phyloP scores from a whole-genome alignment of 176 grass and related monocot species.

The Coix lacrymajobi region DNA sequence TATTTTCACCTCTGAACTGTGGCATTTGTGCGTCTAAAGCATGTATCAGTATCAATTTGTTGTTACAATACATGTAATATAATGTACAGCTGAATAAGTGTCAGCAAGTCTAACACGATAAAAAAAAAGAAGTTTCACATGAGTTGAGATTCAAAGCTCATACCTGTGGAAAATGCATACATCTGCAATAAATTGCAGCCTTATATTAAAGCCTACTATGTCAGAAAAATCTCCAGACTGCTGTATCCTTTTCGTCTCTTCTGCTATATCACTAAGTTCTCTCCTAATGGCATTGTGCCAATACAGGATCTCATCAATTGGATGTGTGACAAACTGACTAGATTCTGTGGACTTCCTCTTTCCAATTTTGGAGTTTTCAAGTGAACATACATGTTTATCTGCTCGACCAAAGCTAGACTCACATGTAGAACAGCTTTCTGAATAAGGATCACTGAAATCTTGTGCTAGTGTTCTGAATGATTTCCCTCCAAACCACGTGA shows the following conservation, averaged over 20 bases:
- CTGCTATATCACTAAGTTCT: conserved; percentile 67
- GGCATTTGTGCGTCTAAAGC: neutral
- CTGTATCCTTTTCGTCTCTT: conserved; percentile 62
- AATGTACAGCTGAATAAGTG: neutral
- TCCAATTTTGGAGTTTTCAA: conserved; percentile 40
- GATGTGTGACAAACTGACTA: conserved; percentile 37
- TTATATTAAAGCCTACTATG: conserved; percentile 53
- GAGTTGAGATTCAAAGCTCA: conserved; percentile 17
- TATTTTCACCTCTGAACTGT: neutral
- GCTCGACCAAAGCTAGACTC: conserved; percentile 10
- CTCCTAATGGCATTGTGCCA: conserved; percentile 81
- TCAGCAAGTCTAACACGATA: neutral
- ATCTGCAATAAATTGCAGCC: conserved; percentile 79
- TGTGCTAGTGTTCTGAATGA: conserved; percentile 9
- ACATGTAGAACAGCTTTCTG: conserved; percentile 4
- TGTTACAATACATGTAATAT: neutral
- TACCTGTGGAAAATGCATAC: conserved; percentile 93
- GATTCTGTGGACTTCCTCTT: conserved; percentile 57
- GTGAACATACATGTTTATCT: conserved; percentile 22
- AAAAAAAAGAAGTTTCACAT: conserved; percentile 14
- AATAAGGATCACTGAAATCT: conserved; percentile 12
- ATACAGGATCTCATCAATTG: conserved; percentile 90
- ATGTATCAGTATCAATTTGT: neutral
- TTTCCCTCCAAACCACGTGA: conserved; percentile 69
- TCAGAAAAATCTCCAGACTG: conserved; percentile 62